Evolutionary conservation across 179 eudicot genomes (phyloP).

Genomic region (Patellifolia procumbens): DNA sequence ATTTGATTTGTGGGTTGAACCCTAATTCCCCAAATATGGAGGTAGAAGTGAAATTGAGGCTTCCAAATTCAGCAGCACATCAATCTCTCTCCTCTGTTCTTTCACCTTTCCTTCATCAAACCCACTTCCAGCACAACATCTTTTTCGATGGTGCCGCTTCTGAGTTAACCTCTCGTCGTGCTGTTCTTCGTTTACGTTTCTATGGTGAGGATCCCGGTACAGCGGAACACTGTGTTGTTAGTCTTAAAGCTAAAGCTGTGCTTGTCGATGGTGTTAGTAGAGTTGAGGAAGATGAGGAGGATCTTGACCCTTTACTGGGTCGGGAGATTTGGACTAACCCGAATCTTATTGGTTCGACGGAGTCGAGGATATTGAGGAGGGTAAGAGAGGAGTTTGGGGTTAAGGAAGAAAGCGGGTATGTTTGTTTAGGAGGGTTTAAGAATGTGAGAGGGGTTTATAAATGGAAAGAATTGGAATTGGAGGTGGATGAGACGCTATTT

Average conservation of each 20-base stretch:
- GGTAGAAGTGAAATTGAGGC: slow-evolving; percentile 81
- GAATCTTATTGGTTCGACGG: slow-evolving; percentile 39
- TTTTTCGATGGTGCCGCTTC: slow-evolving; percentile 69
- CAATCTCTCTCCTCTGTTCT: slow-evolving; percentile 55
- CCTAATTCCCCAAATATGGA: slow-evolving; percentile 44
- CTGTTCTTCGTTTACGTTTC: slow-evolving; percentile 82
- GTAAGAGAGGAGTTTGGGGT: slow-evolving; percentile 76
- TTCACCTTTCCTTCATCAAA: slow-evolving; percentile 50
- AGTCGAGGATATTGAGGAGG: slow-evolving; percentile 65
- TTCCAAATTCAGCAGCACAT: slow-evolving; percentile 53
- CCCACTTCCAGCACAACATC: slow-evolving; percentile 78
- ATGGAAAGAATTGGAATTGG: slow-evolving; percentile 80
- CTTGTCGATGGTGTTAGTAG: slow-evolving; percentile 72
- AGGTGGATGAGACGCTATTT: slow-evolving; percentile 76
- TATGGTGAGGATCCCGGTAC: slow-evolving; percentile 51
- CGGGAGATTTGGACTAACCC: slow-evolving; percentile 60
- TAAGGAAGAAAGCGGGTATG: slow-evolving; percentile 49
- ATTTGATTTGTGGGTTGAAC: too few relatives aligned
- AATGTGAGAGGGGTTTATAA: slow-evolving; percentile 85
- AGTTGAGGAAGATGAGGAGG: slow-evolving; percentile 93
- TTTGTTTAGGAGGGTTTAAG: slow-evolving; percentile 84
- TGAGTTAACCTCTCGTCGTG: slow-evolving; percentile 64
- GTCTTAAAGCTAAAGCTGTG: slow-evolving; percentile 71
- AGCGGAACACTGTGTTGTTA: slow-evolving; percentile 54
- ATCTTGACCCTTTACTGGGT: slow-evolving; percentile 57